These are phyloP conservation scores for Penicillium sp. DNA, from an alignment of 2,329 filamentous ascomycete genomes.

Conservation along the genomic window DNA sequence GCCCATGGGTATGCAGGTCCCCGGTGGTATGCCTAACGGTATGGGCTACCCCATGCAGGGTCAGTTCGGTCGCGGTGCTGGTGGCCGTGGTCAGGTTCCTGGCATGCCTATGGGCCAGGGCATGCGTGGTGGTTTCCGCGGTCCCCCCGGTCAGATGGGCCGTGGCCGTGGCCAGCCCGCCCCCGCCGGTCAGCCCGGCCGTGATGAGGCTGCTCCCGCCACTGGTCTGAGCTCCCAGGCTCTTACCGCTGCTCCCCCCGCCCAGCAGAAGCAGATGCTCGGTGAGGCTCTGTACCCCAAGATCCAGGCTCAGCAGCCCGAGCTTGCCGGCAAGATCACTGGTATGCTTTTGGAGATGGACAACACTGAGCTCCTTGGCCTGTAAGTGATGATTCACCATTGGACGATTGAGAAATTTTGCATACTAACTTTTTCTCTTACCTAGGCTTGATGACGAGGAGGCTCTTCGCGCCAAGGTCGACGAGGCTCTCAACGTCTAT, in stretches of 20 bases:
- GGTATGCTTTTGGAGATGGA: constrained; percentile 99
- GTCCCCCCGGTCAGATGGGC: constrained; percentile 47
- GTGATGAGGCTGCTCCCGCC: constrained; percentile 39
- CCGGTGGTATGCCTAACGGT: constrained; percentile 73
- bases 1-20: constrained; percentile 60
- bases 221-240: constrained; percentile 53
- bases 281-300: constrained; percentile 98
- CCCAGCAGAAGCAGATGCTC: constrained; percentile 97
- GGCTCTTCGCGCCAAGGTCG: constrained; percentile 91
- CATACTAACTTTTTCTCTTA: constrained; percentile 9
- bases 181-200: constrained; percentile 38
- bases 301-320: constrained; percentile 91
- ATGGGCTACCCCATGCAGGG: constrained; percentile 83
- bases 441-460: constrained; percentile 81
- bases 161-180: constrained; percentile 47
- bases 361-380: constrained; percentile 86
- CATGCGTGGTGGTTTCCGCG: constrained; percentile 52
- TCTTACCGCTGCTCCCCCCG: constrained; percentile 58
- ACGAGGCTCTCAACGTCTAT: constrained; percentile 95
- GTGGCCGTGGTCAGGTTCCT: constrained; percentile 68
- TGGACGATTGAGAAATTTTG: not conserved
- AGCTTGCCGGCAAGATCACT: constrained; percentile 98
- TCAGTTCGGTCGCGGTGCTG: constrained; percentile 69
- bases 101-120: constrained; percentile 68
- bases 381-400: constrained; percentile 66